Conservation (phyloP, 805 yeast species). For the Danielia oregonensis region DNA sequence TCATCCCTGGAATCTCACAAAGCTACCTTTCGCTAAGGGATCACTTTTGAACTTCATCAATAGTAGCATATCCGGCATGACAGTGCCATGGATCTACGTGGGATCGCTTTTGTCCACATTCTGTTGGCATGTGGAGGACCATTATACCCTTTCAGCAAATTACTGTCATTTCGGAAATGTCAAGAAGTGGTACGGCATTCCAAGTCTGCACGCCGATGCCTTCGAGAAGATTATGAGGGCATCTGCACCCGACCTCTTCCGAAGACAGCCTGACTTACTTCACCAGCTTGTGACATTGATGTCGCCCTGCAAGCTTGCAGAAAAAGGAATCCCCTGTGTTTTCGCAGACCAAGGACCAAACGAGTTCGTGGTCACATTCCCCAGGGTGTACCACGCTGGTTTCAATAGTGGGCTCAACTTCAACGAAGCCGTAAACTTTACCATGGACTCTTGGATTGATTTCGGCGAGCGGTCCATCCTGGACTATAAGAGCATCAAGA, state of each 20-base stretch:
- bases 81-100: slow-evolving; percentile 90
- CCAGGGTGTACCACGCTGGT: slow-evolving; percentile 44
- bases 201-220: slow-evolving; percentile 55
- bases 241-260: slow-evolving; percentile 76
- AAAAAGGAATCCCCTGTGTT: slow-evolving; percentile 44
- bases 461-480: slow-evolving; percentile 46
- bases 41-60: slow-evolving; percentile 66
- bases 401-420: slow-evolving; percentile 44
- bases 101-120: slow-evolving; percentile 89
- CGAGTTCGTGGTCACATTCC: slow-evolving; percentile 41
- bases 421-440: slow-evolving; percentile 52
- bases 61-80: slow-evolving; percentile 83
- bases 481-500: slow-evolving; percentile 28
- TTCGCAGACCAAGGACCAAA: slow-evolving; percentile 71
- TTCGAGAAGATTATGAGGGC: slow-evolving; percentile 64
- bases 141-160: slow-evolving; percentile 85
- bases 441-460: slow-evolving; percentile 66
- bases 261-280: slow-evolving; percentile 80
- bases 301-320: slow-evolving; percentile 56
- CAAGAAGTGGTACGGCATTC: slow-evolving; percentile 93
- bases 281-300: slow-evolving; percentile 82
- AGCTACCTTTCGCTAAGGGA: slow-evolving; percentile 64
- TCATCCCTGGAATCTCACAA: slow-evolving; percentile 75
- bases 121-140: slow-evolving; percentile 97
- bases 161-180: slow-evolving; percentile 88